Percentiles rank a stretch among this genome's conserved stretches.
phyloP scores from a whole-genome alignment of 2,329 filamentous ascomycete species.

The Stagonosporopsis rhizophila region DNA sequence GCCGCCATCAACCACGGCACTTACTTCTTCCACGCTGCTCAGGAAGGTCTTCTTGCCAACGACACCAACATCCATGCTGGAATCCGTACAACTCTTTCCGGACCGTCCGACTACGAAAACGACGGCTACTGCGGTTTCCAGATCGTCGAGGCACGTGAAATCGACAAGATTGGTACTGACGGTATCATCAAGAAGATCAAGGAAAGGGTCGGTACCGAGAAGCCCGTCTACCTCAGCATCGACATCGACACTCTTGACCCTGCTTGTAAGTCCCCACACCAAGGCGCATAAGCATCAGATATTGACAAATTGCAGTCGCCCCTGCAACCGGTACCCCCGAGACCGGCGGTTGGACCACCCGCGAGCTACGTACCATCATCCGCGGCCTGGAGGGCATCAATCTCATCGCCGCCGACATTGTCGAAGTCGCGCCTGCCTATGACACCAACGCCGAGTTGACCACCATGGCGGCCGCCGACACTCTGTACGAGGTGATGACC shows the following conservation, averaged over 20 bases:
- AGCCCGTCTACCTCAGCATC: slow-evolving; percentile 80
- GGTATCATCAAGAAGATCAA: slow-evolving; percentile 82
- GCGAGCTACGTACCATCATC: slow-evolving; percentile 75
- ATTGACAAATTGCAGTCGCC: slow-evolving; percentile 58
- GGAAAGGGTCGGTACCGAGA: slow-evolving; percentile 74
- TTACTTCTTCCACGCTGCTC: slow-evolving; percentile 83
- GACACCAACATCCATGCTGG: slow-evolving; percentile 88
- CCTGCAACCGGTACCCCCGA: slow-evolving; percentile 78
- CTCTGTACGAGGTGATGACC: slow-evolving; percentile 79
- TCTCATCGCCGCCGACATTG: slow-evolving; percentile 73
- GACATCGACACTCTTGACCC: slow-evolving; percentile 91
- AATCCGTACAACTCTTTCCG: slow-evolving; percentile 81
- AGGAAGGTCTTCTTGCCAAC: slow-evolving; percentile 79
- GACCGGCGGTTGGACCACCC: slow-evolving; percentile 77
- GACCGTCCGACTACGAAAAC: slow-evolving; percentile 82
- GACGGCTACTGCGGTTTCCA: slow-evolving; percentile 85
- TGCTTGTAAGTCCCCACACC: slow-evolving; percentile 62
- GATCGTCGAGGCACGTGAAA: slow-evolving; percentile 78
- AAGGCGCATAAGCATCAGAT: neutral
- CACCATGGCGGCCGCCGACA: slow-evolving; percentile 76
- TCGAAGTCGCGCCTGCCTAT: slow-evolving; percentile 76
- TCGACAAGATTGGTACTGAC: slow-evolving; percentile 71
- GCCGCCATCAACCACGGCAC: slow-evolving; percentile 86
- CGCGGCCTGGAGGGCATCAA: slow-evolving; percentile 73
- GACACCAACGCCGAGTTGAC: slow-evolving; percentile 76